Conservation (phyloP, 139 green algal species). For the Zygnema cylindricum region DNA sequence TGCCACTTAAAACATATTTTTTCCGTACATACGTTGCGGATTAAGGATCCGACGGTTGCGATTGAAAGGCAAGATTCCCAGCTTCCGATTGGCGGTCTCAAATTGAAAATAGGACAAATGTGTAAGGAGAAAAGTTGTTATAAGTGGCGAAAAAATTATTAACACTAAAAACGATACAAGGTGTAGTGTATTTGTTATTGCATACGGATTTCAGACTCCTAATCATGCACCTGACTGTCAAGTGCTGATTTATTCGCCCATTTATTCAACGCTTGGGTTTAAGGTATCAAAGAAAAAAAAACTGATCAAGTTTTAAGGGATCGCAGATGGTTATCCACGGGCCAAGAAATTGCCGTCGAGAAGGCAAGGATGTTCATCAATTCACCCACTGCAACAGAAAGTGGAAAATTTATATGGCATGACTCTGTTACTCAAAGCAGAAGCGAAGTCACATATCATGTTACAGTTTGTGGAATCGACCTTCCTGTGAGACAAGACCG, state of each 20-base stretch:
- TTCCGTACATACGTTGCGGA: no score
- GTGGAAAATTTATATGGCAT: background rate
- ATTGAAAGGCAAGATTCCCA: no score
- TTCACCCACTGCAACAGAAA: background rate
- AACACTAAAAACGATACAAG: no score
- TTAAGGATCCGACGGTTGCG: no score
- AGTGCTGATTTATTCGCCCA: background rate
- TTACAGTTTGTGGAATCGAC: conserved; percentile 15
- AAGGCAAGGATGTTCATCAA: conserved; percentile 53
- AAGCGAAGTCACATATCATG: background rate
- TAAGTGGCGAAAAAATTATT: background rate
- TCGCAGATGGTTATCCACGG: conserved; percentile 25
- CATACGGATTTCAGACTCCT: no score
- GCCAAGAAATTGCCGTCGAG: conserved; percentile 37
- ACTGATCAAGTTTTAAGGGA: background rate
- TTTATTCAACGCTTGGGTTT: conserved; percentile 19
- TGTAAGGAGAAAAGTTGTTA: background rate
- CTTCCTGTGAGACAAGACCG: background rate
- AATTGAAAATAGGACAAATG: no score
- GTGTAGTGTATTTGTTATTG: no score
- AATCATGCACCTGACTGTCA: background rate
- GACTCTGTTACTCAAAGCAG: background rate
- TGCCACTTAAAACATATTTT: no score
- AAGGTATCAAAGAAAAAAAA: background rate
- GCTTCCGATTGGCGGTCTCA: no score